phyloP scores from a whole-genome alignment of 83 land plant genomes.

The Picea abies region DNA sequence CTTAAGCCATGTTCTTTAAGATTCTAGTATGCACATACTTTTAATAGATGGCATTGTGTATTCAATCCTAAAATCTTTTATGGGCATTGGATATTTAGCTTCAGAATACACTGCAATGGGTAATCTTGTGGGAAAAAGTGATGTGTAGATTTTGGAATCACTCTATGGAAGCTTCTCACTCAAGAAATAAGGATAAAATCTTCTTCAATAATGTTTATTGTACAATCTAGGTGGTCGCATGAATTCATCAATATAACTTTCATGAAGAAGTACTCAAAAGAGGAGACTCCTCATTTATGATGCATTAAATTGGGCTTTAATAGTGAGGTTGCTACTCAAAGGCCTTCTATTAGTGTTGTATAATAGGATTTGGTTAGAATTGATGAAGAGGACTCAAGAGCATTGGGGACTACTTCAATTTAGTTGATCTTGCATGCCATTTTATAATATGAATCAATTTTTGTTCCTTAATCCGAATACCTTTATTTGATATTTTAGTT shows the following conservation, averaged over 20 bases:
- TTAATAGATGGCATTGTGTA: too few species aligned
- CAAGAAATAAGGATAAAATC: constrained; percentile 38
- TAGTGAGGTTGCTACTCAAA: constrained; percentile 39
- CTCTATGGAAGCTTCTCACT: constrained; percentile 63
- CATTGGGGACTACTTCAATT: too few species aligned
- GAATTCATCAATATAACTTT: constrained; percentile 59
- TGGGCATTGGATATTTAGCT: constrained; percentile 76
- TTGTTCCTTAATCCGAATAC: too few species aligned
- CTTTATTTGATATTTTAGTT: too few species aligned
- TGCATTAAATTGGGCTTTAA: constrained; percentile 59
- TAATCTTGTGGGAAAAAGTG: constrained; percentile 68
- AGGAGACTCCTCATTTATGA: constrained; percentile 47
- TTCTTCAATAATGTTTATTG: constrained; percentile 24
- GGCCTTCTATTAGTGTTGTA: constrained; percentile 59
- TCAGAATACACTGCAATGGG: constrained; percentile 78
- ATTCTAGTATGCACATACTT: constrained; percentile 68
- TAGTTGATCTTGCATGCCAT: too few species aligned
- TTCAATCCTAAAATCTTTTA: constrained; percentile 68
- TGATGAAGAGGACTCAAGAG: not conserved
- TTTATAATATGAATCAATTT: too few species aligned
- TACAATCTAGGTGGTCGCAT: constrained; percentile 36
- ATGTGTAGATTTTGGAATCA: constrained; percentile 81
- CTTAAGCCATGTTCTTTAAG: constrained; percentile 56
- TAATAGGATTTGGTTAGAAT: constrained; percentile 38
- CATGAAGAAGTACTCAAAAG: constrained; percentile 36